Base-by-base conservation (phyloP, 768 basidiomycete species). In the Sporobolomyces pararoseus region DNA sequence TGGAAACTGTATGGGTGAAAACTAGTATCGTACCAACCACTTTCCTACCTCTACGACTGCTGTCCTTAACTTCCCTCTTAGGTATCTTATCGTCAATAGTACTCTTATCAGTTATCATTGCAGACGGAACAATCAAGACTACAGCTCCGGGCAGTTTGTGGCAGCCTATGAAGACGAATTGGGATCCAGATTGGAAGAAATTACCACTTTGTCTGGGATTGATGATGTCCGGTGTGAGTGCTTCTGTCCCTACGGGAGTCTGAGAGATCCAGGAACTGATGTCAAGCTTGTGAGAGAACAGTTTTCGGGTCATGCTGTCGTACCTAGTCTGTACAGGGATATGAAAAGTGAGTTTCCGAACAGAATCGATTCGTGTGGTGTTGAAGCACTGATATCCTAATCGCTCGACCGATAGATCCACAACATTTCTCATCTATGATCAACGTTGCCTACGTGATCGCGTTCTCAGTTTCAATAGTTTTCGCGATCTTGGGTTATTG, bases 291-390 rank as follows among this genome's bases (percentile, higher is more conserved):
- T 23, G 46, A 21, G 39, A 47, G 10, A 14, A 47, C 74, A 91
- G 86, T 94, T 95, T 76, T 86, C 91, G 4, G 93, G 93, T 2
- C 95, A 98, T 77, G 88, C 91, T 19, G 88, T 94, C 34, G 88
- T 98, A 57, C 94, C 94, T 25, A 90, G 89, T 27, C 79, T 98
- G 21, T 91, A 89, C 6, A 84, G 87, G 75, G 94, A 98, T 79
- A 96, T 97, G 94, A 77, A 77, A 68, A 46, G 66, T 65, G 32
- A 46, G 71, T 19, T 6, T 1, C 6, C 19, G 5, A 55, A 39
- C n/a, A 12, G 12, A 9, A 14, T 16, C 27, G 21, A 47, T n/a
- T n/a, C n/a, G n/a, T n/a, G n/a, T n/a, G n/a, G n/a, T n/a, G n/a
- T n/a, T n/a, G n/a, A 5, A 14, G 23, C 17, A 4, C 35, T 2